Conservation (phyloP, 192 early-diverging fungal species). For the Phlyctochytrium bullatum region DNA sequence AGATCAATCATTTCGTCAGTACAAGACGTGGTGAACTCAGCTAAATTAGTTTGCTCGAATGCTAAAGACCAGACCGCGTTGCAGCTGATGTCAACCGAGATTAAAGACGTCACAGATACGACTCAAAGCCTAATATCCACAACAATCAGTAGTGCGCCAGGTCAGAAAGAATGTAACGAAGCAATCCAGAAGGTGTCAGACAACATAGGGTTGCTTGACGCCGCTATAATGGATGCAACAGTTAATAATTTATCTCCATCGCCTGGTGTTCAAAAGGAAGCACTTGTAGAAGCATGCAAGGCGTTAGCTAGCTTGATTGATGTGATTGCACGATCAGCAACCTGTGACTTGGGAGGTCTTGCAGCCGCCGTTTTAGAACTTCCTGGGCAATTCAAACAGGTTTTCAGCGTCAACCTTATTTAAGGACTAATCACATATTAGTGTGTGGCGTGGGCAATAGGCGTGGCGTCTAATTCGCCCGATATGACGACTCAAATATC, state of each 20-base stretch:
- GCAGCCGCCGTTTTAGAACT: conserved; percentile 38
- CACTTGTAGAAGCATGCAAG: conserved; percentile 38
- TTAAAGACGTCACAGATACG: conserved; percentile 26
- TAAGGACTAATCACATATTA: conserved; percentile 13
- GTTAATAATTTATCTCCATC: conserved; percentile 39
- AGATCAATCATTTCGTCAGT: conserved; percentile 23
- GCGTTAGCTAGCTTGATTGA: conserved; percentile 45
- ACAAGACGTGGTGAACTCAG: conserved; percentile 36
- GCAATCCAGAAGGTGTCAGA: conserved; percentile 41
- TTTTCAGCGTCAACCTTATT: conserved; percentile 10
- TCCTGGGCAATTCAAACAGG: conserved; percentile 39
- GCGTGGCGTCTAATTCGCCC: conserved; percentile 40
- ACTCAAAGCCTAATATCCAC: conserved; percentile 29
- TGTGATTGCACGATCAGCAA: conserved; percentile 41
- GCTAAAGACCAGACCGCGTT: conserved; percentile 31
- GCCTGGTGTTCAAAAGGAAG: conserved; percentile 17
- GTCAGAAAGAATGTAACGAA: conserved; percentile 54
- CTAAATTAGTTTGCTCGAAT: conserved; percentile 45
- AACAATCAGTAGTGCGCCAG: conserved; percentile 40
- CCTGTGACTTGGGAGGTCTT: conserved; percentile 32
- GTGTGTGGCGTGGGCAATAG: conserved; percentile 33
- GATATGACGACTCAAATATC: conserved; percentile 38
- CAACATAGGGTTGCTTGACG: conserved; percentile 33
- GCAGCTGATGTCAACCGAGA: conserved; percentile 32
- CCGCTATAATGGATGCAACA: conserved; percentile 47